These are phyloP conservation scores for sunflower (Helianthus annuus) DNA, from an alignment of 129 eudicot species.

Conservation along the genomic window DNA sequence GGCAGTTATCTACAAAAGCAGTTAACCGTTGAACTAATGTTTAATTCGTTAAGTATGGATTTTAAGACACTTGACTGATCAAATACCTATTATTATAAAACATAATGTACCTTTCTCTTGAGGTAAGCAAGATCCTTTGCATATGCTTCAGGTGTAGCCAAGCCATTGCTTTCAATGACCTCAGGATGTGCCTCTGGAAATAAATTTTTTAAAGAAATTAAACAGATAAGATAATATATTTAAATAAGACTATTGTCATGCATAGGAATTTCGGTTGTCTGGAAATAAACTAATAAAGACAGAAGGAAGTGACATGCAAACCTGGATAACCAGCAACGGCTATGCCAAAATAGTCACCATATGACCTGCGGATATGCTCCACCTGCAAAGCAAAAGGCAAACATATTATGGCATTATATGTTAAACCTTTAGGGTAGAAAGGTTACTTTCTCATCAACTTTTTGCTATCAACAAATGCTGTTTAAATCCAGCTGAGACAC, in stretches of 20 bases:
- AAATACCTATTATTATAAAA: slow-evolving; percentile 18
- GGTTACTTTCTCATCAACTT: too few relatives aligned
- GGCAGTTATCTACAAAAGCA: slow-evolving; percentile 10
- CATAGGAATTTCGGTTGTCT: not conserved
- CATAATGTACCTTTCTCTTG: slow-evolving; percentile 67
- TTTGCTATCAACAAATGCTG: not conserved
- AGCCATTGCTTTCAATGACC: slow-evolving; percentile 66
- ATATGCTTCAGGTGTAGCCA: slow-evolving; percentile 78
- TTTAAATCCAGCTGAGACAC: slow-evolving; percentile 11
- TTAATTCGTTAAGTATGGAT: not conserved
- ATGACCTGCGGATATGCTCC: slow-evolving; percentile 73
- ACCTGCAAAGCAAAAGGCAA: slow-evolving; percentile 50
- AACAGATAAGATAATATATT: not conserved
- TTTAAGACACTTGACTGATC: slow-evolving; percentile 3
- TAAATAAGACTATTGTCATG: slow-evolving; percentile 13
- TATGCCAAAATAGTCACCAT: slow-evolving; percentile 93
- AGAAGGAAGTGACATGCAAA: slow-evolving; percentile 23
- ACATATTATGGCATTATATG: not conserved
- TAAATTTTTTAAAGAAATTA: not conserved
- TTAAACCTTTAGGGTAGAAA: too few relatives aligned
- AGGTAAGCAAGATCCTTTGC: slow-evolving; percentile 86
- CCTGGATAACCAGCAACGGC: slow-evolving; percentile 99
- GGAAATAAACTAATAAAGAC: not conserved
- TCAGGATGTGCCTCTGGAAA: slow-evolving; percentile 97
- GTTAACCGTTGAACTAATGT: not conserved